Conservation (phyloP, 2,329 filamentous ascomycete species). For the Pseudomassariella vexata region DNA sequence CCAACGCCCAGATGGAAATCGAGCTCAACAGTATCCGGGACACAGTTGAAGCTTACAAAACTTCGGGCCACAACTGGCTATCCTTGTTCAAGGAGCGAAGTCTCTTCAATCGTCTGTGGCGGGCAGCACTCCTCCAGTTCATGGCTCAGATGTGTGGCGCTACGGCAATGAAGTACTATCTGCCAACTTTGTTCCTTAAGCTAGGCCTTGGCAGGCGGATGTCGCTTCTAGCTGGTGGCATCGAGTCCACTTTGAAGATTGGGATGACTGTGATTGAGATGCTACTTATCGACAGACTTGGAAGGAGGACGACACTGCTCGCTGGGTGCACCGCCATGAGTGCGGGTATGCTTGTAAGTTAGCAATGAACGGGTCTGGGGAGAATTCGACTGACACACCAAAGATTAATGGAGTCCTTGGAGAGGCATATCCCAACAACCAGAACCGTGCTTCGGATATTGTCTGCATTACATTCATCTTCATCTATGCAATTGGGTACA, state of each 20-base stretch:
- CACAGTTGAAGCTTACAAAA: conserved; percentile 33
- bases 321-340: conserved; percentile 47
- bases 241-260: conserved; percentile 53
- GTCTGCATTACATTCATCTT: conserved; percentile 51
- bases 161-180: conserved; percentile 55
- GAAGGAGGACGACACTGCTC: conserved; percentile 41
- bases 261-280: conserved; percentile 51
- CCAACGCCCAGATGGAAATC: conserved; percentile 27
- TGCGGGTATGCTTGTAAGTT: conserved; percentile 43
- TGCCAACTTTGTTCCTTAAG: conserved; percentile 45
- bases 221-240: conserved; percentile 46
- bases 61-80: conserved; percentile 32
- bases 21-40: conserved; percentile 41
- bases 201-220: conserved; percentile 42
- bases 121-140: conserved; percentile 51
- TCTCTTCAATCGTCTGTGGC: conserved; percentile 49
- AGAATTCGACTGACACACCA: background rate
- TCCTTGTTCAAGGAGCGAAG: conserved; percentile 41
- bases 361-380: background rate
- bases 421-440: conserved; percentile 42
- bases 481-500: conserved; percentile 53
- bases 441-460: conserved; percentile 40
- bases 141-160: conserved; percentile 56
- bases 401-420: conserved; percentile 51
- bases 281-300: conserved; percentile 48